Percentiles rank a stretch among this genome's conserved stretches.
phyloP scores from a whole-genome alignment of 257 asterid species.

The Vinca minor region DNA sequence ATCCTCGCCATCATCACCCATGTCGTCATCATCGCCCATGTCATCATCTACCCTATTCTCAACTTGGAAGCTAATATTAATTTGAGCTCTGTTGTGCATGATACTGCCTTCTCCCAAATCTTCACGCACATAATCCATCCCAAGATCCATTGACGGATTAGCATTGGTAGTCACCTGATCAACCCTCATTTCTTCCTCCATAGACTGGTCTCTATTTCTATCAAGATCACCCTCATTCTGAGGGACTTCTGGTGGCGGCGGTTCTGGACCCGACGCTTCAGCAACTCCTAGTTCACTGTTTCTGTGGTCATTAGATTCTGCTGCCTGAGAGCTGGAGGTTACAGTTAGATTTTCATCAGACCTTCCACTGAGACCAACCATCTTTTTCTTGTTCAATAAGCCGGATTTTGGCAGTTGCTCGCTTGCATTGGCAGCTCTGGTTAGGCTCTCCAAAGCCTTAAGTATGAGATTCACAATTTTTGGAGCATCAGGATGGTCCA shows the following conservation, averaged over 20 bases:
- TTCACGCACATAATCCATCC: constrained; percentile 72
- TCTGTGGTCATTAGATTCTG: constrained; percentile 44
- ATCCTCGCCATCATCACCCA: constrained; percentile 88
- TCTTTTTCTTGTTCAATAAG: constrained; percentile 54
- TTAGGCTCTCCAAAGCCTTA: constrained; percentile 85
- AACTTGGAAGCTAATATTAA: constrained; percentile 70
- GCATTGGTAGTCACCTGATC: constrained; percentile 51
- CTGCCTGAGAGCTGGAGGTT: constrained; percentile 40
- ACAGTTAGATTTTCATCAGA: constrained; percentile 41
- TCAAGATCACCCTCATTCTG: constrained; percentile 41
- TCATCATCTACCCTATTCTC: constrained; percentile 78
- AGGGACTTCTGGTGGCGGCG: constrained; percentile 29
- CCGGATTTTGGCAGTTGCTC: constrained; percentile 68
- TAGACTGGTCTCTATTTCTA: constrained; percentile 33
- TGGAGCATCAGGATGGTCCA: constrained; percentile 94
- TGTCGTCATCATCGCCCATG: constrained; percentile 86
- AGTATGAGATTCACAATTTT: constrained; percentile 84
- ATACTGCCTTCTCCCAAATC: constrained; percentile 71
- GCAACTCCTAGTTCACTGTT: constrained; percentile 29
- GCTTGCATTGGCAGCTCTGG: constrained; percentile 84
- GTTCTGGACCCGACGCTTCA: constrained; percentile 38
- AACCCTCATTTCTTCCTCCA: constrained; percentile 73
- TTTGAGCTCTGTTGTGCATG: constrained; percentile 53
- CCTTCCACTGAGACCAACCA: constrained; percentile 40
- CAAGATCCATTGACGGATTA: constrained; percentile 56